Evolutionary conservation across 805 yeast species (phyloP).

Genomic region (Starmerella sirachaensis): DNA sequence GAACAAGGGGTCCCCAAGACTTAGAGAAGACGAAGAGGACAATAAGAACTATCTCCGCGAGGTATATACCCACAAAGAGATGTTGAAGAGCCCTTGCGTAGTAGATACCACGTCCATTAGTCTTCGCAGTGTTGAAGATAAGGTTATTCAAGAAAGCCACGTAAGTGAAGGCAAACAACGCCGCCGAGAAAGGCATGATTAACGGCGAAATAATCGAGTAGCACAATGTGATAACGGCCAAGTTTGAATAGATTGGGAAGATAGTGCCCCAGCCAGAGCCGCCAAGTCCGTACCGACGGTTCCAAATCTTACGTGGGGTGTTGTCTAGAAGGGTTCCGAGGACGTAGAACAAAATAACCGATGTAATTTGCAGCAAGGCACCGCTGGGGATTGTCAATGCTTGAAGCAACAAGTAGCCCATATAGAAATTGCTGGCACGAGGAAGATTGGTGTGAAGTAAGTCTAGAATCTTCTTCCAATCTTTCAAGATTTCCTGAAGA

Average conservation of each 20-base stretch:
- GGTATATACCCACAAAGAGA: constrained; percentile 73
- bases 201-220: constrained; percentile 82
- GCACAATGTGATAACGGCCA: constrained; percentile 58
- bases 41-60: constrained; percentile 74
- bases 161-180: constrained; percentile 60
- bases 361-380: constrained; percentile 60
- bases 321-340: constrained; percentile 62
- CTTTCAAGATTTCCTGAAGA: constrained; percentile 55
- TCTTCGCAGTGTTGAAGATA: constrained; percentile 50
- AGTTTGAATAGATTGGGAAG: constrained; percentile 66
- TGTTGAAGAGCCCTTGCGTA: constrained; percentile 86
- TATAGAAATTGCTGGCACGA: constrained; percentile 81
- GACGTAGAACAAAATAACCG: constrained; percentile 56
- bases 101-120: constrained; percentile 69
- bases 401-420: constrained; percentile 66
- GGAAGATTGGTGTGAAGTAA: constrained; percentile 71
- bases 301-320: constrained; percentile 91
- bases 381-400: constrained; percentile 75
- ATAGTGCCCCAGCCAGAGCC: constrained; percentile 69
- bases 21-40: constrained; percentile 83
- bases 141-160: constrained; percentile 69
- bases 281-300: constrained; percentile 49
- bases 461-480: constrained; percentile 60
- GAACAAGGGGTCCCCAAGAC: constrained; percentile 87
- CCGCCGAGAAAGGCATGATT: constrained; percentile 59